phyloP scores from a whole-genome alignment of 2,329 filamentous ascomycete species.

The Aspergillus transmontanensis region DNA sequence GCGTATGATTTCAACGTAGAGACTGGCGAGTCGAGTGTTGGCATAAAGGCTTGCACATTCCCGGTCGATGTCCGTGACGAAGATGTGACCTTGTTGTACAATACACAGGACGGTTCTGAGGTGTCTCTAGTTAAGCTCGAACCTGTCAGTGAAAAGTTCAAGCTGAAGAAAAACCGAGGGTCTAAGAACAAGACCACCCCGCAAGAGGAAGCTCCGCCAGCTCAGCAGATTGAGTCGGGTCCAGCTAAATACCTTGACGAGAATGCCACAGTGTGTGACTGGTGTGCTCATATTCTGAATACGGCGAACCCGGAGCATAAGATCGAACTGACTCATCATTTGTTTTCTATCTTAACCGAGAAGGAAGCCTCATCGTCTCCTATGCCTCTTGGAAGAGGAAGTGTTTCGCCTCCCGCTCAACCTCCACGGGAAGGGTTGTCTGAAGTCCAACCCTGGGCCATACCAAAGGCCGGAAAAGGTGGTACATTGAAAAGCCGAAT shows the following conservation, averaged over 20 bases:
- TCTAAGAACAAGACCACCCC: conserved; percentile 15
- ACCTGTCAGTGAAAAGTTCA: conserved; percentile 50
- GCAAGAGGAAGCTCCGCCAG: conserved; percentile 10
- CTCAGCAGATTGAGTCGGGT: conserved; percentile 6
- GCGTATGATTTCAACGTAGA: conserved; percentile 55
- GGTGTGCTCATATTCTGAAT: conserved; percentile 51
- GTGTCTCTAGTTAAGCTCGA: conserved; percentile 39
- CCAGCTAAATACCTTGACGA: conserved; percentile 40
- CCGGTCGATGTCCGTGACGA: conserved; percentile 42
- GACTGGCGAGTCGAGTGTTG: conserved; percentile 52
- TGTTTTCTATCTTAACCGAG: conserved; percentile 46
- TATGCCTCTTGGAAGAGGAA: conserved; percentile 46
- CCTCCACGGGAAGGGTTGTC: conserved; percentile 46
- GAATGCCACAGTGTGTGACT: conserved; percentile 50
- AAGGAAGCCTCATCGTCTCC: conserved; percentile 43
- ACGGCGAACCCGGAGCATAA: conserved; percentile 51
- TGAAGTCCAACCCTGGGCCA: conserved; percentile 43
- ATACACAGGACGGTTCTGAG: conserved; percentile 22
- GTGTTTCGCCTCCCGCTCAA: conserved; percentile 39
- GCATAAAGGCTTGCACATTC: conserved; percentile 51
- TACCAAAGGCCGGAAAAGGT: conserved; percentile 46
- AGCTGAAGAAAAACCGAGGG: conserved; percentile 41
- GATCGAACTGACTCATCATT: conserved; percentile 49
- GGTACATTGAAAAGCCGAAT: conserved; percentile 49
- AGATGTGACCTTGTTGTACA: conserved; percentile 38